Evolutionary conservation across 768 basidiomycete genomes (phyloP), one percentile per base, ranked within the genome.

Genomic region (Tulasnella sp.): DNA sequence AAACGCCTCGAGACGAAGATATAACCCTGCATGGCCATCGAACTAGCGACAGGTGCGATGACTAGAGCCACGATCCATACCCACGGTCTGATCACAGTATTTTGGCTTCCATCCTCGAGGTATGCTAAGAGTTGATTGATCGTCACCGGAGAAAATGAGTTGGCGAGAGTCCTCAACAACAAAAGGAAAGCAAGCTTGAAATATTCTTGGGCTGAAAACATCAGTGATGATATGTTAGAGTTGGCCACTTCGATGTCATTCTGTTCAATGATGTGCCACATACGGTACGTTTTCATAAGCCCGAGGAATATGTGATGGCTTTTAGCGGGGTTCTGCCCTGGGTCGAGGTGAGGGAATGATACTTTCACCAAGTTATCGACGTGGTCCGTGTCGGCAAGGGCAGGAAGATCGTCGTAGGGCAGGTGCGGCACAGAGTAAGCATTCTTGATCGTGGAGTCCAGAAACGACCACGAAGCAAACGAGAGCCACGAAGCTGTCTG

Each of bases 31-130:
- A 77, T 74, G 27, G 71, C 64, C 7, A 84, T 56, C 17, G 72
- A 69, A 4, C 65, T 64, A 9, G 69, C 30, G 21, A 66, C 59
- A 0, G 71, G 70, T 3, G 53, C 49, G 24, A 72, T 5, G 63
- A 72, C 70, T 3, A 73, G 60, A 2, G 30, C 42, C 66, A 10
- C 81, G 78, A 11, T 79, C 80, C 4, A 77, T 1, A 63, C 60
- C 77, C 85, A 86, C 0, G 86, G 86, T 34, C 77, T 76, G 29
- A 84, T 69, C 4, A 70, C 64, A 0, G 82, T 74, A 23, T 69
- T 74, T 59, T 75, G 65, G 2, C 80, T 80, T 10, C 72, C 70
- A 2, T 68, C 75, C 70, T 86, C 84, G 15, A 88, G 69, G 65
- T 86, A 82, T 38, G 78, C 67, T 43, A 63, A 52, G 34, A 73